Percentiles rank a stretch among this genome's conserved stretches.
Evolutionary conservation across 768 basidiomycete species (phyloP).

Genomic region (Leucosporidium yakuticum): DNA sequence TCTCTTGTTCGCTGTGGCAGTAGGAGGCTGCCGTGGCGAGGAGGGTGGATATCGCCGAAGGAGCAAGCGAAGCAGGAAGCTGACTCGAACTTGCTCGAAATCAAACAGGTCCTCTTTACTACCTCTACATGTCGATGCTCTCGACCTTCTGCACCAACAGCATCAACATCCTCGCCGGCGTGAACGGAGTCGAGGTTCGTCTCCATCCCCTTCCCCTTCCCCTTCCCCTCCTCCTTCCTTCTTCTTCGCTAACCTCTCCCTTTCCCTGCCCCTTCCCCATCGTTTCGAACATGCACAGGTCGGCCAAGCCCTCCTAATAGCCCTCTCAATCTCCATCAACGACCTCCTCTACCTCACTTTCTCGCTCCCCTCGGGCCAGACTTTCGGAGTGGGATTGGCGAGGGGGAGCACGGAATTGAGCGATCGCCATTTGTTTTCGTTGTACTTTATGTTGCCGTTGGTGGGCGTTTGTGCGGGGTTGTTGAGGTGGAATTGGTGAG

Average conservation of each 20-base stretch:
- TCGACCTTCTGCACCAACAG: constrained; percentile 96
- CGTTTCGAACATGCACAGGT: constrained; percentile 44
- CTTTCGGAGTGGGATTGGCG: constrained; percentile 60
- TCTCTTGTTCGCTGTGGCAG: no score
- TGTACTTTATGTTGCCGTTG: constrained; percentile 95
- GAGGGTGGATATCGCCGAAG: no score
- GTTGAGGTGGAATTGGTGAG: constrained; percentile 89
- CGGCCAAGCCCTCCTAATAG: constrained; percentile 85
- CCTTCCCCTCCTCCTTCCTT: not conserved
- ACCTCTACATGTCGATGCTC: constrained; percentile 89
- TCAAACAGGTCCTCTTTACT: constrained; percentile 86
- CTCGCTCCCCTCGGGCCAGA: constrained; percentile 53
- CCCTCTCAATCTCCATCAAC: constrained; percentile 80
- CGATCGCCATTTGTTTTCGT: constrained; percentile 85
- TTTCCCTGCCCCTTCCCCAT: not conserved
- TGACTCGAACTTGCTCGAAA: not conserved
- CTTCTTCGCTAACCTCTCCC: not conserved
- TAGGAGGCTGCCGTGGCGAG: no score
- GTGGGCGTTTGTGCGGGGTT: constrained; percentile 85
- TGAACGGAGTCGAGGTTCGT: constrained; percentile 78
- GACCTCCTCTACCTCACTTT: constrained; percentile 88
- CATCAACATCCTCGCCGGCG: constrained; percentile 97
- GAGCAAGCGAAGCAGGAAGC: not conserved
- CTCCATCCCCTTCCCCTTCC: not conserved
- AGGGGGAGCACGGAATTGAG: constrained; percentile 80